These are phyloP conservation scores for Candida oleophila DNA, from an alignment of 805 yeast species.

Conservation along the genomic window DNA sequence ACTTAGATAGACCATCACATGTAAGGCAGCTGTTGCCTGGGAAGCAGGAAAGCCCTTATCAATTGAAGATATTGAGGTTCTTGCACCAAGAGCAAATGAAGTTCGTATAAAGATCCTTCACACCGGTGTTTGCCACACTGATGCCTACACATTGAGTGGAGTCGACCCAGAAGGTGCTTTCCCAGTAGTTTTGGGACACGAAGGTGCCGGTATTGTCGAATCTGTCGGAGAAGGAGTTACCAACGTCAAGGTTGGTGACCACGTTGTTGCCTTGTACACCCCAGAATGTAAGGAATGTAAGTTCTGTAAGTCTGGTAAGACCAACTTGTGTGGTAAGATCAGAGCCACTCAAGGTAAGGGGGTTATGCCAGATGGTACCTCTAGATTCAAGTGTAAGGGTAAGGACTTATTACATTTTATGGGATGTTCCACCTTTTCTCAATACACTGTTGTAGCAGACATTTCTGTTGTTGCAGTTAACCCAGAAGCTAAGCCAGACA, in stretches of 20 bases:
- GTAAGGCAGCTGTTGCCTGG: slow-evolving; percentile 98
- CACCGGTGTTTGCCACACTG: slow-evolving; percentile 98
- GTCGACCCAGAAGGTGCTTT: slow-evolving; percentile 95
- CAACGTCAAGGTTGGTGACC: slow-evolving; percentile 87
- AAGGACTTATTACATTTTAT: slow-evolving; percentile 84
- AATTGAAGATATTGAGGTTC: slow-evolving; percentile 86
- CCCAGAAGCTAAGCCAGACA: slow-evolving; percentile 78
- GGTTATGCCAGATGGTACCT: slow-evolving; percentile 97
- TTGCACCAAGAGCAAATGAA: slow-evolving; percentile 95
- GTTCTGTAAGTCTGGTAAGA: slow-evolving; percentile 92
- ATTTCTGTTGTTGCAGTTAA: slow-evolving; percentile 93
- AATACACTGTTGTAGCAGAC: slow-evolving; percentile 97
- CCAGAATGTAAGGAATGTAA: slow-evolving; percentile 96
- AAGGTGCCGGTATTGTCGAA: slow-evolving; percentile 97
- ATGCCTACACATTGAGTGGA: slow-evolving; percentile 94
- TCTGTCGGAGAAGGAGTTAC: slow-evolving; percentile 93
- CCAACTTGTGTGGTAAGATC: slow-evolving; percentile 93
- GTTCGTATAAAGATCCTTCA: slow-evolving; percentile 84
- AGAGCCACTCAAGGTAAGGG: slow-evolving; percentile 98
- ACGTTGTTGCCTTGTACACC: slow-evolving; percentile 90
- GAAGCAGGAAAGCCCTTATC: slow-evolving; percentile 82
- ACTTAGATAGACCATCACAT: slow-evolving; percentile 55
- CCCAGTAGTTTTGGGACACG: slow-evolving; percentile 94
- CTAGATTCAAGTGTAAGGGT: slow-evolving; percentile 86
- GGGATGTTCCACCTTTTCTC: slow-evolving; percentile 98